Evolutionary conservation across 805 yeast genomes (phyloP).

Genomic region (Lachancea lanzarotensis): DNA sequence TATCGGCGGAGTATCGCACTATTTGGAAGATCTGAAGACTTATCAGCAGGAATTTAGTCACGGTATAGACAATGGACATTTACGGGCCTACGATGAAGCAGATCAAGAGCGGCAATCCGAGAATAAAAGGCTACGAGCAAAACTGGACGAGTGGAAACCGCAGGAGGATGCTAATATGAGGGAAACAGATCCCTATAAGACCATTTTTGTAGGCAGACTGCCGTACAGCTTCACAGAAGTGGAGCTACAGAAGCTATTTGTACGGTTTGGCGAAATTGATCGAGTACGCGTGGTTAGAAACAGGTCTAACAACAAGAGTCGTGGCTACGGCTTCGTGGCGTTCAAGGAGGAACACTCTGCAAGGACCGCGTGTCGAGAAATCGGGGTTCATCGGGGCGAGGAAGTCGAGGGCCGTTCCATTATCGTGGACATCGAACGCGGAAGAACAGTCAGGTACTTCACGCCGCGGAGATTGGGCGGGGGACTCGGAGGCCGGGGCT

Average conservation of each 20-base stretch:
- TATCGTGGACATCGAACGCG: conserved; percentile 68
- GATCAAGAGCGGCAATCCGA: conserved; percentile 12
- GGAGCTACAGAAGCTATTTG: conserved; percentile 58
- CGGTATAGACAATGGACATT: conserved; percentile 20
- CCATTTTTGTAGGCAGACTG: conserved; percentile 72
- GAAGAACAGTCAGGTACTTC: conserved; percentile 60
- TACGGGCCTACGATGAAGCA: conserved; percentile 28
- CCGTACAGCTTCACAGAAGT: conserved; percentile 58
- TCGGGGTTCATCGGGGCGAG: conserved; percentile 41
- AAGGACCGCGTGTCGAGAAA: conserved; percentile 51
- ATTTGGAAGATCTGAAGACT: conserved; percentile 16
- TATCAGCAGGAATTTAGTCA: conserved; percentile 30
- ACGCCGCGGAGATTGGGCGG: conserved; percentile 78
- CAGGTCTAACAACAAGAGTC: conserved; percentile 45
- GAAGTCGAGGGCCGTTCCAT: conserved; percentile 47
- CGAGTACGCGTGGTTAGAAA: conserved; percentile 53
- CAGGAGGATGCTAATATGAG: conserved; percentile 46
- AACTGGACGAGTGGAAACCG: conserved; percentile 47
- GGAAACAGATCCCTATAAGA: conserved; percentile 65
- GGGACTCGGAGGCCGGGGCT: conserved; percentile 83
- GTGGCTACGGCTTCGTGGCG: conserved; percentile 81
- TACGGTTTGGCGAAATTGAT: conserved; percentile 65
- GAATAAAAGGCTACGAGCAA: conserved; percentile 33
- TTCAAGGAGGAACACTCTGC: conserved; percentile 59
- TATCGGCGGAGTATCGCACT: conserved; percentile 41